These are phyloP conservation scores for Cladophialophora bantiana DNA, from an alignment of 2,329 filamentous ascomycete species.

Conservation along the genomic window DNA sequence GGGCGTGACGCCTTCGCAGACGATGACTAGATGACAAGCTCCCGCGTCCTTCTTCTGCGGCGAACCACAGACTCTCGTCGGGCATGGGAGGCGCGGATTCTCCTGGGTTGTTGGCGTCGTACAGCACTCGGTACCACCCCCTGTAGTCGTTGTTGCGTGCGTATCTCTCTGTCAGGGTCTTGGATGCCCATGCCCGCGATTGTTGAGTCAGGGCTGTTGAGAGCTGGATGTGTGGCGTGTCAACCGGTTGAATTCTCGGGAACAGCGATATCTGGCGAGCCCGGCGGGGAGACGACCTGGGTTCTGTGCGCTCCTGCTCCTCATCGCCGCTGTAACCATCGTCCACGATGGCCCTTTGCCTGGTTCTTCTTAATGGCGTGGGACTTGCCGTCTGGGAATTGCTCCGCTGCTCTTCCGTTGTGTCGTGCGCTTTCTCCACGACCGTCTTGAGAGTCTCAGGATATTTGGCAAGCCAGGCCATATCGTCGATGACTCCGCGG, in stretches of 20 bases:
- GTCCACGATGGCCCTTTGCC: slow-evolving; percentile 28
- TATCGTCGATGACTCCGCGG: slow-evolving; percentile 64
- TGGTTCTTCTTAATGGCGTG: slow-evolving; percentile 43
- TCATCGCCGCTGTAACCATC: slow-evolving; percentile 28
- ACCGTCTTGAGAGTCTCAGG: slow-evolving; percentile 55
- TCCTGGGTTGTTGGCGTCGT: slow-evolving; percentile 65
- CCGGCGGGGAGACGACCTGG: slow-evolving; percentile 41
- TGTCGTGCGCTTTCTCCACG: slow-evolving; percentile 46
- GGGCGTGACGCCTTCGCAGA: not conserved
- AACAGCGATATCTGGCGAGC: slow-evolving; percentile 30
- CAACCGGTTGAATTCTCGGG: slow-evolving; percentile 38
- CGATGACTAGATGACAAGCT: slow-evolving; percentile 40
- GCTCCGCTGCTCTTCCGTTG: slow-evolving; percentile 41
- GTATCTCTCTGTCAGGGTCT: slow-evolving; percentile 55
- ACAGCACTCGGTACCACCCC: slow-evolving; percentile 66
- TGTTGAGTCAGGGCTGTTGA: slow-evolving; percentile 42
- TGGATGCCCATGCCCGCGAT: slow-evolving; percentile 33
- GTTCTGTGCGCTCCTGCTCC: slow-evolving; percentile 49
- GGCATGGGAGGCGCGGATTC: slow-evolving; percentile 62
- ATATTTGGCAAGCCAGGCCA: slow-evolving; percentile 55
- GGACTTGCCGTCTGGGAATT: slow-evolving; percentile 45
- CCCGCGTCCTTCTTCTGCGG: slow-evolving; percentile 52
- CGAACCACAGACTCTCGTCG: slow-evolving; percentile 68
- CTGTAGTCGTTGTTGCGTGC: slow-evolving; percentile 66
- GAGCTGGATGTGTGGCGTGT: slow-evolving; percentile 32